Evolutionary conservation across 2,329 filamentous ascomycete genomes (phyloP), one percentile per base, ranked within the genome.

Genomic region (Cladosporium velox): DNA sequence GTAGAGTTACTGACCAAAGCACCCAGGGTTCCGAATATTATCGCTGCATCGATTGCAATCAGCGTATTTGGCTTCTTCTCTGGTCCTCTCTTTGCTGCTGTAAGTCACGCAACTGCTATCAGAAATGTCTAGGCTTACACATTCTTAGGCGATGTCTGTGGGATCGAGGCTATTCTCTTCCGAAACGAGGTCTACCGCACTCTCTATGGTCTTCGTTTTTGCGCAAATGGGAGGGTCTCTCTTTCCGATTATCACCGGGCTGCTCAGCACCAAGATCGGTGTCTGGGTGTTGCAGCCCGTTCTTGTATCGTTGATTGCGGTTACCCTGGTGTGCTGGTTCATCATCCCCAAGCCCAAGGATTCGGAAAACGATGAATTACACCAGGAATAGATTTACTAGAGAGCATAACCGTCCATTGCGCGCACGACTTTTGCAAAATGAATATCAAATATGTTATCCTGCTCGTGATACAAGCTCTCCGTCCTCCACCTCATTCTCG

Each of bases 41-140:
- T 85, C 12, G 82, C 80, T 0, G 84, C 84, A 14, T 83, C 85
- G 0, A 82, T 87, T 0, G 82, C 83, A 0, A 80, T 87, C 65
- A 85, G 81, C 64, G 71, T 87, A 0, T 72, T 88, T 2, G 86
- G 86, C 0, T 86, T 88, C 73, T 86, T 88, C 67, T 82, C 82
- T 1, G 86, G 86, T 0, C 86, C 86, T 0, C 80, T 87, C 26
- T 88, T 88, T 68, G 84, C 85, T 1, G 84, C 84, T 0, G 86
- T 65, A 44, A 55, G 64, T 54, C 15, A 10, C 15, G 1, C 14
- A 65, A 73, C 57, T 15, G 28, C 10, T 47, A 24, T 44, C 12
- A n/a, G n/a, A 52, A 2, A 14, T 54, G 14, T 15, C 30, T 26
- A 47, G 52, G n/a, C 52, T 67, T 11, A 65, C 35, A 55, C 7